Evolutionary conservation across 495 filamentous ascomycete genomes (phyloP), one percentile per base, ranked within the genome.

Genomic region (Tuber calosporum): DNA sequence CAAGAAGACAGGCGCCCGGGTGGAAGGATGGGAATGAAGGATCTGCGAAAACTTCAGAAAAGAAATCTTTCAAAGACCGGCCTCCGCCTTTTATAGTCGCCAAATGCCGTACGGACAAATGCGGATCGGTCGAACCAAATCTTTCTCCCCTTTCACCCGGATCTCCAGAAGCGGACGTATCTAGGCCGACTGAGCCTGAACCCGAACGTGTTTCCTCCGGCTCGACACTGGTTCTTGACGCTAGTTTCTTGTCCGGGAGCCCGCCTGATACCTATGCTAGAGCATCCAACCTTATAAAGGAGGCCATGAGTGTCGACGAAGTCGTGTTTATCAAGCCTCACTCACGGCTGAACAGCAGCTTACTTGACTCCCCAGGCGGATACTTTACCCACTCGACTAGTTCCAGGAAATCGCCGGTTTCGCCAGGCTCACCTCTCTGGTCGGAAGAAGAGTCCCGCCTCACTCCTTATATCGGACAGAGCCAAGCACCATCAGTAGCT

Each of bases 221-320:
- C n/a, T 48, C 43, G 43, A n/a, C n/a, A n/a, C 43, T 20, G n/a
- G 22, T 20, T 2, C 43, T 48, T n/a, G 20, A 48, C n/a, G 43
- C 20, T 7, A 48, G 43, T 48, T 48, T 48, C 43, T 48, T 48
- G 43, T 48, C 43, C 6, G n/a, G 5, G 7, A n/a, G 7, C 43
- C n/a, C 43, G 8, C 43, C 20, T 20, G 43, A 48, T n/a, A 48
- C 43, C 20, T 48, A 48, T 20, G 43, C 43, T 5, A 48, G 82
- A n/a, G 83, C 83, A 4, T 82, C 82, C 73, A 70, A 73, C 6
- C 70, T 84, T 13, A 75, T 84, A 11, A 73, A 79, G 15, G 78
- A 82, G 2, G 83, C 83, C 1, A 82, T 84, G 81, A 80, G 82
- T 58, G 71, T 84, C 11, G 83, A 83, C 62, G 83, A 83, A 15